Evolutionary conservation across 441 rosid species (phyloP).

Genomic region (Omphalea diandra): DNA sequence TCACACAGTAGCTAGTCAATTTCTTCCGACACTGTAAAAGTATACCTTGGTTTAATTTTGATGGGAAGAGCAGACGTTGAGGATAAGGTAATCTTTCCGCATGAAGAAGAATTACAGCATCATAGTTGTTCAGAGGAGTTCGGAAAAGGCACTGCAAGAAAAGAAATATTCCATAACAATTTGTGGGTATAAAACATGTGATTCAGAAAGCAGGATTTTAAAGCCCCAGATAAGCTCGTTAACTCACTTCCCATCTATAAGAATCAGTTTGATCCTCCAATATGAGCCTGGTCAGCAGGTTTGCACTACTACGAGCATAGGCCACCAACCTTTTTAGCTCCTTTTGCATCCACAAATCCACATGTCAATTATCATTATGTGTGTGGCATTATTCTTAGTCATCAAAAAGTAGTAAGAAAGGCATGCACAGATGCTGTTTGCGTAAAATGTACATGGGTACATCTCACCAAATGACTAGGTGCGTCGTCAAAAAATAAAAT

Average conservation of each 20-base stretch:
- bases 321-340: slow-evolving; percentile 84
- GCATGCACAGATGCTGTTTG: not conserved
- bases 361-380: slow-evolving; percentile 18
- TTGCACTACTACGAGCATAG: slow-evolving; percentile 89
- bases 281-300: slow-evolving; percentile 64
- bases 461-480: not conserved
- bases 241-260: slow-evolving; percentile 83
- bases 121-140: slow-evolving; percentile 86
- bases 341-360: slow-evolving; percentile 41
- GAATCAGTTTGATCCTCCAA: slow-evolving; percentile 54
- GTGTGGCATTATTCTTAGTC: not conserved
- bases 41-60: slow-evolving; percentile 67
- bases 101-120: slow-evolving; percentile 87
- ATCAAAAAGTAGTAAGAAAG: not conserved
- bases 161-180: slow-evolving; percentile 2
- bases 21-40: not conserved
- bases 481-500: slow-evolving; percentile 4
- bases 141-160: slow-evolving; percentile 74
- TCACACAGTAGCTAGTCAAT: not conserved
- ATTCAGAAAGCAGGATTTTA: slow-evolving; percentile 10
- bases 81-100: slow-evolving; percentile 74
- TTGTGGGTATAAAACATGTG: slow-evolving; percentile 4
- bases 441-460: slow-evolving; percentile 2
- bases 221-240: slow-evolving; percentile 6
- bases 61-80: slow-evolving; percentile 70